Percentiles rank a stretch among this genome's conserved stretches.
These are phyloP conservation scores for Tolypocladium capitatum DNA, from an alignment of 2,329 filamentous ascomycete genomes.

Conservation along the genomic window DNA sequence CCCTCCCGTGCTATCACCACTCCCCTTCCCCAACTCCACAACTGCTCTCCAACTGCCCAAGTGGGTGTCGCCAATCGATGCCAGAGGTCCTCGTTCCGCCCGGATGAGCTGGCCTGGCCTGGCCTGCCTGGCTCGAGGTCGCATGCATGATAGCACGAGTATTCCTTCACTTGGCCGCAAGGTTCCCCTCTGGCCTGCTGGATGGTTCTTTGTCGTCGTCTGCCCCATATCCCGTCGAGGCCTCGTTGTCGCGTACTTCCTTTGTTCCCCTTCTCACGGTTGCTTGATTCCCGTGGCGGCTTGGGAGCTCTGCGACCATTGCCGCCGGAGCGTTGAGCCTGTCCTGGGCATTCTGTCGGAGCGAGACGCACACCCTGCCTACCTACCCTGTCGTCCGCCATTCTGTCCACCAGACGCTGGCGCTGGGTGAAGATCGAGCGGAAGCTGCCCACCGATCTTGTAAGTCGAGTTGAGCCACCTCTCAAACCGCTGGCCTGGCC, in stretches of 20 bases:
- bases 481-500: neutral
- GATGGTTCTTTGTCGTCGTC: neutral
- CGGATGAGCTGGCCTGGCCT: neutral
- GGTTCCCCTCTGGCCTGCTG: neutral
- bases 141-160: neutral
- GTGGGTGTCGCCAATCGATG: neutral
- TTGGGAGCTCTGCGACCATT: neutral
- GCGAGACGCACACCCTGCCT: neutral
- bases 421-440: conserved; percentile 5
- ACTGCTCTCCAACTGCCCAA: neutral
- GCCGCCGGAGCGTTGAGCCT: neutral
- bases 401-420: neutral
- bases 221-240: neutral
- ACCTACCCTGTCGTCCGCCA: neutral
- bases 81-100: neutral
- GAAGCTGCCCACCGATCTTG: conserved; percentile 5
- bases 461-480: neutral
- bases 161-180: neutral
- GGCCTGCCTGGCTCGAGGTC: neutral
- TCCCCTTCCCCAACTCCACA: neutral
- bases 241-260: neutral
- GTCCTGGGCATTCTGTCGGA: neutral
- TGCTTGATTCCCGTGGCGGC: neutral
- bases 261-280: neutral
- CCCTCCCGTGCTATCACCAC: neutral